Conservation (phyloP, 139 green algal genomes). For the Edaphochlamys debaryana region DNA sequence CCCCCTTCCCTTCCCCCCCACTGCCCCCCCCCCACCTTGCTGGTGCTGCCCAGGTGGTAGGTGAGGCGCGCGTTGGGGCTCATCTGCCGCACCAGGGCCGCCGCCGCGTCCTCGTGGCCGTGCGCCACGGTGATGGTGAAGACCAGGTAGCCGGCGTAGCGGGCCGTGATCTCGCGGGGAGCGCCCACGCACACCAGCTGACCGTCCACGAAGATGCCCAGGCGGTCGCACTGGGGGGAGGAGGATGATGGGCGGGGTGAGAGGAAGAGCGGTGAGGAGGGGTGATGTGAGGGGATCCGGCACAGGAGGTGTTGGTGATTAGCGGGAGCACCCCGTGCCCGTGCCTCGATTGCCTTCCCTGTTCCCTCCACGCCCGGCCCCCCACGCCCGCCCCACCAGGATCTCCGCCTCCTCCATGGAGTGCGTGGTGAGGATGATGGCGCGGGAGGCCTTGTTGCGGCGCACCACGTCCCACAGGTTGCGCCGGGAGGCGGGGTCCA, state of each 20-base stretch:
- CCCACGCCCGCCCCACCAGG: slow-evolving; percentile 43
- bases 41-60: slow-evolving; percentile 71
- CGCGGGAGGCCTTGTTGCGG: slow-evolving; percentile 69
- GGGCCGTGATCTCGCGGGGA: slow-evolving; percentile 82
- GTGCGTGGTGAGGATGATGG: slow-evolving; percentile 92
- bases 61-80: slow-evolving; percentile 62
- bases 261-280: too few species aligned
- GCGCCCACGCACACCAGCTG: slow-evolving; percentile 87
- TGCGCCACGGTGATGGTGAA: slow-evolving; percentile 81
- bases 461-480: slow-evolving; percentile 86
- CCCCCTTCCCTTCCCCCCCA: too few species aligned
- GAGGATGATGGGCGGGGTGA: too few species aligned
- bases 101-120: slow-evolving; percentile 58
- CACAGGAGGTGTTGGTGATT: too few species aligned
- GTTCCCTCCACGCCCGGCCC: too few species aligned
- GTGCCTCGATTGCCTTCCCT: too few species aligned
- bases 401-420: slow-evolving; percentile 86
- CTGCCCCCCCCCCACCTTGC: too few species aligned
- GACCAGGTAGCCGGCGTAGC: slow-evolving; percentile 62
- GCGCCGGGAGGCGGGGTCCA: slow-evolving; percentile 83
- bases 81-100: slow-evolving; percentile 60
- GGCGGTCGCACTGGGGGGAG: slow-evolving; percentile 22
- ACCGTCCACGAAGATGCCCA: slow-evolving; percentile 82
- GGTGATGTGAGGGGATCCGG: too few species aligned
- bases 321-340: too few species aligned